These are phyloP conservation scores for Serendipita sp. DNA, from an alignment of 768 basidiomycete species.

Conservation along the genomic window DNA sequence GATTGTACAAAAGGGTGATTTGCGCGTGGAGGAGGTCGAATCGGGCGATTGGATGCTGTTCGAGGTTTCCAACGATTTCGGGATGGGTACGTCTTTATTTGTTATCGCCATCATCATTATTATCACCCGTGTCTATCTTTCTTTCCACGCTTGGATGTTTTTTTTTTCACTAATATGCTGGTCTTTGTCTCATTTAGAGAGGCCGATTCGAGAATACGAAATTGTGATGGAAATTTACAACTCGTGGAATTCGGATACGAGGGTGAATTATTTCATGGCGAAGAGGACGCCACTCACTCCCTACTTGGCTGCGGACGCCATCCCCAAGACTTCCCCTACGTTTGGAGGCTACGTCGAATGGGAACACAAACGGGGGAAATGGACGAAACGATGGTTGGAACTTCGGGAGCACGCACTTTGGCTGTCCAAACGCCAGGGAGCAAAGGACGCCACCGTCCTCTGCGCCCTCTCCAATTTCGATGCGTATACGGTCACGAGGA, in stretches of 20 bases:
- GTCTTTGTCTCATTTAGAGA: too few relatives aligned
- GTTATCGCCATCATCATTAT: neutral
- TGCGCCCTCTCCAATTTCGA: slow-evolving; percentile 85
- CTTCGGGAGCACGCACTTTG: slow-evolving; percentile 75
- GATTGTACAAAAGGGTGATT: slow-evolving; percentile 48
- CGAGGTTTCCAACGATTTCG: slow-evolving; percentile 81
- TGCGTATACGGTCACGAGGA: slow-evolving; percentile 61
- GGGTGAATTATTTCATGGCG: slow-evolving; percentile 65
- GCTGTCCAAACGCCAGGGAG: slow-evolving; percentile 73
- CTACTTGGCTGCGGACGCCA: slow-evolving; percentile 40
- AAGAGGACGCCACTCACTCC: slow-evolving; percentile 54
- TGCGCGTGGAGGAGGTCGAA: slow-evolving; percentile 38
- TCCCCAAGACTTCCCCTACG: slow-evolving; percentile 31
- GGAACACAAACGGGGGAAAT: slow-evolving; percentile 85
- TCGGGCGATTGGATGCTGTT: slow-evolving; percentile 66
- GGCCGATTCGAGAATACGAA: slow-evolving; percentile 81
- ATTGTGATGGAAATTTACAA: slow-evolving; percentile 59
- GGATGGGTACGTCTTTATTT: slow-evolving; percentile 51
- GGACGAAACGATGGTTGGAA: slow-evolving; percentile 84
- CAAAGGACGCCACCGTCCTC: slow-evolving; percentile 65
- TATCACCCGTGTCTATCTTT: too few relatives aligned
- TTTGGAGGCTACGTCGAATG: slow-evolving; percentile 62
- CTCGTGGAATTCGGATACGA: slow-evolving; percentile 78
- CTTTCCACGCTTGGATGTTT: slow-evolving; percentile 12
- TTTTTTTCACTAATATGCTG: too few relatives aligned